Conservation (phyloP, 73 alveolate species). For the Blepharisma stoltei region DNA sequence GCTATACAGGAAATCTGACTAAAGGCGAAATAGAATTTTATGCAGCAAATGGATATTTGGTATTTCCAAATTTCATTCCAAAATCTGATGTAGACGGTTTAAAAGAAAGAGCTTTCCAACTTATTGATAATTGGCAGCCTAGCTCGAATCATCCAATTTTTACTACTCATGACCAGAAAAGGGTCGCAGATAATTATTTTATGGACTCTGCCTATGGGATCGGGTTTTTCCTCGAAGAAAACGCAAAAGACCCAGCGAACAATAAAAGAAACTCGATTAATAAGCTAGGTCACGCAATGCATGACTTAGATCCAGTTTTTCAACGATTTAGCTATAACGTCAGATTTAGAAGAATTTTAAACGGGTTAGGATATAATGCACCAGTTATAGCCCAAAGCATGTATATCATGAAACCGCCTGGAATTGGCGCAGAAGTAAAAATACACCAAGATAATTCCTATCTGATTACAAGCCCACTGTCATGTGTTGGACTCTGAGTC, state of each 20-base stretch:
- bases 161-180: neutral
- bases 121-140: constrained; percentile 14
- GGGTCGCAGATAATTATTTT: neutral
- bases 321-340: constrained; percentile 44
- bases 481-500: constrained; percentile 69
- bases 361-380: constrained; percentile 42
- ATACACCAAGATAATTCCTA: constrained; percentile 68
- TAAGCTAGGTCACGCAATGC: constrained; percentile 74
- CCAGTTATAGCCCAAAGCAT: constrained; percentile 57
- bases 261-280: constrained; percentile 18
- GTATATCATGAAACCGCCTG: constrained; percentile 68
- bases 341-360: constrained; percentile 34
- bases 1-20: too few species aligned
- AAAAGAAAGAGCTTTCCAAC: constrained; percentile 5
- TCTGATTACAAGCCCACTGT: constrained; percentile 52
- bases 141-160: neutral
- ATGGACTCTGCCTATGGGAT: neutral
- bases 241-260: constrained; percentile 7
- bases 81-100: neutral
- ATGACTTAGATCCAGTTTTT: constrained; percentile 64
- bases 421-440: constrained; percentile 65
- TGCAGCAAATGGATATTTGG: neutral
- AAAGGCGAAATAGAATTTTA: neutral
- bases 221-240: constrained; percentile 17
- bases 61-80: constrained; percentile 1